Conservation (phyloP, 2,329 filamentous ascomycete species). For the Volutella citrinella region DNA sequence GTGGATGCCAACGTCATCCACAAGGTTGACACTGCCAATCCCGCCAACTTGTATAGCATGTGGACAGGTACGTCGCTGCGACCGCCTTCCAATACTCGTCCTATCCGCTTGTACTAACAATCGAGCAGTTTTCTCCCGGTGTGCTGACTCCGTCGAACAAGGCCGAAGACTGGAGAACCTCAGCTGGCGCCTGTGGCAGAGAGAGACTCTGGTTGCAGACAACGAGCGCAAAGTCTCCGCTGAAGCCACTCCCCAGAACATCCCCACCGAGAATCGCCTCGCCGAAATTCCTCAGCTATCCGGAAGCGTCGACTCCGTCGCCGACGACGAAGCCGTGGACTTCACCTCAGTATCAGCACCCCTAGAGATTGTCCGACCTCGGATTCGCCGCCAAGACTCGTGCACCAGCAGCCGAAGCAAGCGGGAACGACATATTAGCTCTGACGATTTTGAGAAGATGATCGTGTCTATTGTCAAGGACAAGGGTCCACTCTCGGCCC, state of each 20-base stretch:
- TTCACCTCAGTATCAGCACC: conserved; percentile 52
- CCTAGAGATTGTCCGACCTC: conserved; percentile 61
- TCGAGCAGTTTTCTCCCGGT: conserved; percentile 80
- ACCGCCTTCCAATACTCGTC: too few species aligned
- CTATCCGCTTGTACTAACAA: too few species aligned
- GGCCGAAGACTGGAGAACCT: conserved; percentile 91
- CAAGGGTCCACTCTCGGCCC: conserved; percentile 57
- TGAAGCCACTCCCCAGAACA: conserved; percentile 45
- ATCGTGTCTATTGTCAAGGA: conserved; percentile 90
- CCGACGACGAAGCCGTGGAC: conserved; percentile 65
- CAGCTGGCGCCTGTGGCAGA: conserved; percentile 92
- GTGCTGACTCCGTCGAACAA: conserved; percentile 90
- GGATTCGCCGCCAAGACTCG: conserved; percentile 69
- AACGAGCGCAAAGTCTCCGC: conserved; percentile 56
- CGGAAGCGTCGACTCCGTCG: conserved; percentile 71
- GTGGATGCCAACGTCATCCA: conserved; percentile 90
- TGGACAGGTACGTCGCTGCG: conserved; percentile 72
- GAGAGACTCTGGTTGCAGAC: conserved; percentile 70
- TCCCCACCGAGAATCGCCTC: conserved; percentile 41
- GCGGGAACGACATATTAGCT: conserved; percentile 88
- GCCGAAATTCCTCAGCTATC: conserved; percentile 69
- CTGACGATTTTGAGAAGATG: conserved; percentile 89
- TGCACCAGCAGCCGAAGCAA: conserved; percentile 67
- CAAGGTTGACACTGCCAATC: conserved; percentile 90
- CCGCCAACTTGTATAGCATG: conserved; percentile 92